A percentile compares a stretch with the other conserved stretches of the same genome.
phyloP scores from a whole-genome alignment of 805 yeast species.

The Blastobotrys mokoenaii region DNA sequence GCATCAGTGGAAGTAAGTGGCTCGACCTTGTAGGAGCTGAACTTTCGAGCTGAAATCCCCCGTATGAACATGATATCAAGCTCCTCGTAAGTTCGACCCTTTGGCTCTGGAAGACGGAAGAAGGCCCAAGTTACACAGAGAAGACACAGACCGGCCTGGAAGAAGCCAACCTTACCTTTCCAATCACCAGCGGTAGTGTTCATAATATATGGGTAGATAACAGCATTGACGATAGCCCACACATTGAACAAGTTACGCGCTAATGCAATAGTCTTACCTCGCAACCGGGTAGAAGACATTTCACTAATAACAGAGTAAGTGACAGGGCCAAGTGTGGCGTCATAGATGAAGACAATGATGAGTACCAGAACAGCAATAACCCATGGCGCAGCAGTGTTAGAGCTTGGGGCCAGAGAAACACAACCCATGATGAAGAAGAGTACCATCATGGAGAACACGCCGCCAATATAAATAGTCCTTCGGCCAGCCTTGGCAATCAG shows the following conservation, averaged over 20 bases:
- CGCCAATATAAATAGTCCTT: slow-evolving; percentile 23
- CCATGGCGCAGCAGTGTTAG: slow-evolving; percentile 18
- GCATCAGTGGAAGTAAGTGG: background rate
- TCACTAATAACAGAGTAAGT: slow-evolving; percentile 35
- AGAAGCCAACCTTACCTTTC: slow-evolving; percentile 41
- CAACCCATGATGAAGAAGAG: slow-evolving; percentile 38
- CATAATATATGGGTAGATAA: slow-evolving; percentile 38
- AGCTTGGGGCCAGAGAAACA: slow-evolving; percentile 27
- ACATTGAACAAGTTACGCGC: slow-evolving; percentile 29
- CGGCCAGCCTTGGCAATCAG: slow-evolving; percentile 18
- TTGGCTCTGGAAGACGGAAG: slow-evolving; percentile 53
- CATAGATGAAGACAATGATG: slow-evolving; percentile 38
- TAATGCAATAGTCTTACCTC: slow-evolving; percentile 35
- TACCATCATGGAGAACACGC: slow-evolving; percentile 30
- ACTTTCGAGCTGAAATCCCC: slow-evolving; percentile 24
- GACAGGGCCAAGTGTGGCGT: slow-evolving; percentile 37
- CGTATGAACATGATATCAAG: slow-evolving; percentile 43
- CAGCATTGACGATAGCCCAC: slow-evolving; percentile 14
- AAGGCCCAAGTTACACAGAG: slow-evolving; percentile 35
- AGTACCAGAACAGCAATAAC: slow-evolving; percentile 38
- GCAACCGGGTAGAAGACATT: slow-evolving; percentile 34
- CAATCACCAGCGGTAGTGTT: slow-evolving; percentile 39
- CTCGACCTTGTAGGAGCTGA: slow-evolving; percentile 6
- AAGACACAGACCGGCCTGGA: slow-evolving; percentile 34
- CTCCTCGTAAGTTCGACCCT: slow-evolving; percentile 50